Base-by-base conservation (phyloP, 768 basidiomycete species). In the Suillus paluster region DNA sequence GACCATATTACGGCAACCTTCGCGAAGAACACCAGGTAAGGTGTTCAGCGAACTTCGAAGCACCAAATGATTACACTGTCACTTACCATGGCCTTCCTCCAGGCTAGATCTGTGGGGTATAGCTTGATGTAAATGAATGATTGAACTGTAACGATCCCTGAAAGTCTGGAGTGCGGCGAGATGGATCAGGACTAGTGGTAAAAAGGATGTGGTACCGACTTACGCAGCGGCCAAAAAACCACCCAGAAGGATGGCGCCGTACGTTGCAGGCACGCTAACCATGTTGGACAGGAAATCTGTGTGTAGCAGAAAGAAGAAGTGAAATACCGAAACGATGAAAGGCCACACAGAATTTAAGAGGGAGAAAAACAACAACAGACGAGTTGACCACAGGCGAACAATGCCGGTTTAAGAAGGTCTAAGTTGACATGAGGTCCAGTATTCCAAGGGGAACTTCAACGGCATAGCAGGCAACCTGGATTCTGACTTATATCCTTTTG, bases 211-310 rank as follows among this genome's bases (percentile, higher is more conserved):
- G 14, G 27, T 25, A 1, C 1, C 6, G 30, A n/a, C 73, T 63
- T 38, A 74, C 73, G 41, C 64, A 25, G 73, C 66, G 17, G 74
- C 74, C 49, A 66, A 50, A 60, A 74, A 74, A 52, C 71, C 73
- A 30, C 73, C 73, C 3, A 76, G 50, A 4, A 74, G 64, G 12
- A 74, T 64, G n/a, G 73, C 73, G 10, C 73, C 73, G 15, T 65
- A 61, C 34, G 73, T 75, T 45, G 65, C 39, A 38, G 57, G 62
- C 33, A 74, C 36, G 34, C 55, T 61, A 25, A 56, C 60, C 63
- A 62, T 62, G 19, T 45, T n/a, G 25, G 17, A 36, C 42, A 33
- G 9, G 19, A 49, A 30, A 42, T 21, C 21, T 54, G 23, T 34
- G 54, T 27, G 7, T 36, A 30, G n/a, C n/a, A n/a, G 14, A 14